Evolutionary conservation across 345 rosid species (phyloP).

Genomic region (Lagerstroemia speciosa): DNA sequence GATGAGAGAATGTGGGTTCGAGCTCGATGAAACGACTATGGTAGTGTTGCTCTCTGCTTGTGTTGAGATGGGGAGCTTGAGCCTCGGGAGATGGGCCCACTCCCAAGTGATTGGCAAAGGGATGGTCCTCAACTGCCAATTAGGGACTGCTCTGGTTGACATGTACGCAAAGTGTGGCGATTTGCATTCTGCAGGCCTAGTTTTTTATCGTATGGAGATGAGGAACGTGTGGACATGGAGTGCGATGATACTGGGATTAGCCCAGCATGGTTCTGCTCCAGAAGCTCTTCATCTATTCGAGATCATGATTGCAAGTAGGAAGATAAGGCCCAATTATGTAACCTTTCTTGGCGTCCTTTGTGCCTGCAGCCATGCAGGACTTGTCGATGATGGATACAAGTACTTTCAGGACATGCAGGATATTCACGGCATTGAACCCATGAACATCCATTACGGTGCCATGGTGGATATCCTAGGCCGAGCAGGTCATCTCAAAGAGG

Average conservation of each 20-base stretch:
- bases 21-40: conserved; percentile 67
- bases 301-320: conserved; percentile 34
- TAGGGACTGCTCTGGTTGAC: conserved; percentile 81
- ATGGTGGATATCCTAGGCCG: conserved; percentile 71
- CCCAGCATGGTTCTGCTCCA: conserved; percentile 61
- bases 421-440: conserved; percentile 58
- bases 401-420: conserved; percentile 63
- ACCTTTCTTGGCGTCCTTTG: conserved; percentile 81
- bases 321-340: conserved; percentile 54
- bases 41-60: conserved; percentile 55
- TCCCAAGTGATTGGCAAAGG: conserved; percentile 48
- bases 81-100: conserved; percentile 67
- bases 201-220: conserved; percentile 42
- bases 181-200: conserved; percentile 34
- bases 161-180: conserved; percentile 73
- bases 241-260: conserved; percentile 82
- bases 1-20: conserved; percentile 41
- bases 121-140: conserved; percentile 39
- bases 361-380: conserved; percentile 73
- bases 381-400: conserved; percentile 58
- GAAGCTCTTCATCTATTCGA: conserved; percentile 51
- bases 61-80: conserved; percentile 45
- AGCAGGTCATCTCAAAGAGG: conserved; percentile 62
- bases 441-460: conserved; percentile 61
- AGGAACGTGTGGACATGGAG: conserved; percentile 90